Evolutionary conservation across 495 filamentous ascomycete genomes (phyloP).

Genomic region (Polyplosphaeria fusca): DNA sequence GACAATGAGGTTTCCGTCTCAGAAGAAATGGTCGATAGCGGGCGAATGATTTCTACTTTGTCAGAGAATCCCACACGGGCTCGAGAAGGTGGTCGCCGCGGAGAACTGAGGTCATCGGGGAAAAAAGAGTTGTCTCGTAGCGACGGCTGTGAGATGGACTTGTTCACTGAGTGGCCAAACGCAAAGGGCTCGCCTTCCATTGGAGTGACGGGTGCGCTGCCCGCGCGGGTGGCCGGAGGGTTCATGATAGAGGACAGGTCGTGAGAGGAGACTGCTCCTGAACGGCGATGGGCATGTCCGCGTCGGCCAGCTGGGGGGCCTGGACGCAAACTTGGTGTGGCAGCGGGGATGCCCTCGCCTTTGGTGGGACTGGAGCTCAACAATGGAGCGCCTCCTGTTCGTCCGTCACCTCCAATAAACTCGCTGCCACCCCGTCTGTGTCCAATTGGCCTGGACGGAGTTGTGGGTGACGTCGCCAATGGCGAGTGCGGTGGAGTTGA

Average conservation of each 20-base stretch:
- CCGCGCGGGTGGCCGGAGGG: slow-evolving; percentile 50
- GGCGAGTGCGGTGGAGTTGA: slow-evolving; percentile 39
- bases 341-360: slow-evolving; percentile 53
- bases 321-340: slow-evolving; percentile 45
- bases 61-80: slow-evolving; percentile 59
- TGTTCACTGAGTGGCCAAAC: slow-evolving; percentile 27
- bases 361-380: slow-evolving; percentile 64
- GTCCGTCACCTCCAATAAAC: slow-evolving; percentile 71
- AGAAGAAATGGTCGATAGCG: slow-evolving; percentile 68
- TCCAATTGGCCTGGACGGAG: slow-evolving; percentile 47
- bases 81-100: slow-evolving; percentile 46
- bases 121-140: slow-evolving; percentile 15
- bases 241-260: slow-evolving; percentile 74
- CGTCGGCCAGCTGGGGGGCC: slow-evolving; percentile 53
- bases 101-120: slow-evolving; percentile 32
- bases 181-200: slow-evolving; percentile 42
- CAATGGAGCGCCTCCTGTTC: slow-evolving; percentile 53
- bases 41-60: slow-evolving; percentile 65
- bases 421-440: slow-evolving; percentile 75
- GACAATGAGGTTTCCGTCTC: slow-evolving; percentile 66
- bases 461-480: slow-evolving; percentile 28
- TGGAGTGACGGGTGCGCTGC: slow-evolving; percentile 69
- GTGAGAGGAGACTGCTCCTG: slow-evolving; percentile 80
- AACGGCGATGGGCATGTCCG: slow-evolving; percentile 80
- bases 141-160: slow-evolving; percentile 36